These are phyloP conservation scores for Metschnikowia lunata DNA, from an alignment of 805 yeast species.

Conservation along the genomic window DNA sequence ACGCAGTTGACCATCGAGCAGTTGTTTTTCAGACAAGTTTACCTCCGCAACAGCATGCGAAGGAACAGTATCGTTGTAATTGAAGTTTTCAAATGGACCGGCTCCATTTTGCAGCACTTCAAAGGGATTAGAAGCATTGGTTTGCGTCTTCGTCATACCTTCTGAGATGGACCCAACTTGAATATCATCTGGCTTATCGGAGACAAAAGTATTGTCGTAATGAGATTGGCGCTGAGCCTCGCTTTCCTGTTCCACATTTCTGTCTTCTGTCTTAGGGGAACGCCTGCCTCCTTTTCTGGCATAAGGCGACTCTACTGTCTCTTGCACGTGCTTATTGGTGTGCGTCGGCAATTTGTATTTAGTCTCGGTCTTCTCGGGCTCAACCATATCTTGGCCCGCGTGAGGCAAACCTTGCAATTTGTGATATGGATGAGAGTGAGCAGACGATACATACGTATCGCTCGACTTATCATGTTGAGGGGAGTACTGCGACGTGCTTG, in stretches of 20 bases:
- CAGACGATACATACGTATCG: constrained; percentile 15
- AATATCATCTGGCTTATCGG: constrained; percentile 19
- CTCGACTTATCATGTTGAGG: background rate
- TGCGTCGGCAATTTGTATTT: constrained; percentile 12
- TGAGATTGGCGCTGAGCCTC: background rate
- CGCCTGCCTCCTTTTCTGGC: constrained; percentile 8
- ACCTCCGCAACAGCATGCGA: background rate
- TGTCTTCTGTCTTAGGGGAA: constrained; percentile 6
- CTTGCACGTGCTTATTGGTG: constrained; percentile 12
- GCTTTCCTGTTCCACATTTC: background rate
- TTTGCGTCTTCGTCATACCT: background rate
- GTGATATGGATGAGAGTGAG: constrained; percentile 11
- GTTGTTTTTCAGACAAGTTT: background rate
- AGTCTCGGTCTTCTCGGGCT: background rate
- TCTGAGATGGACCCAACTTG: constrained; percentile 2
- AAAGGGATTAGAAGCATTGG: constrained; percentile 6
- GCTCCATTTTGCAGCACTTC: constrained; percentile 4
- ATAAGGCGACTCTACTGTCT: constrained; percentile 13
- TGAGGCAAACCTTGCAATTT: constrained; percentile 17
- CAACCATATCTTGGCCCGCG: background rate
- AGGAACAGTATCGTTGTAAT: constrained; percentile 22
- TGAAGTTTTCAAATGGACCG: constrained; percentile 21
- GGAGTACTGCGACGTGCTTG: constrained; percentile 1
- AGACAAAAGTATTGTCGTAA: constrained; percentile 21
- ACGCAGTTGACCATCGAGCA: background rate